These are phyloP conservation scores for Tolypocladium capitatum DNA, from an alignment of 2,329 filamentous ascomycete species.

Conservation along the genomic window DNA sequence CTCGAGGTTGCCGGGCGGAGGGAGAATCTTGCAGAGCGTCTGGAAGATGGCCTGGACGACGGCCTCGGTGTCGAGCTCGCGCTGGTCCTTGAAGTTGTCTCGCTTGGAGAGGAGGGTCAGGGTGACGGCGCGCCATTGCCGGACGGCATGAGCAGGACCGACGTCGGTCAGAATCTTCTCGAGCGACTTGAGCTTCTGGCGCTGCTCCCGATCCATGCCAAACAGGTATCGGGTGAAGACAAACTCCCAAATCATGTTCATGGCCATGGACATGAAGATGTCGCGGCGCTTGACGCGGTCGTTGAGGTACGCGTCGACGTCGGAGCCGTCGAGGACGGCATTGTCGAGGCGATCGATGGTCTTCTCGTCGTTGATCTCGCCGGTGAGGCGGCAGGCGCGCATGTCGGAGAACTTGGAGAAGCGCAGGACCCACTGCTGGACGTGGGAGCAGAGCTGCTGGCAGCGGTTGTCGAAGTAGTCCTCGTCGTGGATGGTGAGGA, in stretches of 20 bases:
- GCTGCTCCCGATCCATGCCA: conserved; percentile 94
- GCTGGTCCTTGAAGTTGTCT: conserved; percentile 66
- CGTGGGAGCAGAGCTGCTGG: conserved; percentile 87
- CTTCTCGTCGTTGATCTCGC: conserved; percentile 81
- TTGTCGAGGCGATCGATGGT: conserved; percentile 91
- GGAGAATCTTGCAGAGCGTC: conserved; percentile 71
- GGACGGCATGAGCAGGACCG: conserved; percentile 76
- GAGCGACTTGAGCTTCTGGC: conserved; percentile 90
- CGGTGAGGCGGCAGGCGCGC: conserved; percentile 69
- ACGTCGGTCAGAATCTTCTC: conserved; percentile 87
- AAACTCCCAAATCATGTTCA: conserved; percentile 99
- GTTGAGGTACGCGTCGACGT: conserved; percentile 75
- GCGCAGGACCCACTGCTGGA: conserved; percentile 93
- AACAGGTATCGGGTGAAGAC: conserved; percentile 97
- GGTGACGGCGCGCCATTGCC: conserved; percentile 93
- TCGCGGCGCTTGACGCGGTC: conserved; percentile 83
- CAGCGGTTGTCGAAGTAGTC: conserved; percentile 93
- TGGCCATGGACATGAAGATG: conserved; percentile 96
- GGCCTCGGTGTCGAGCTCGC: conserved; percentile 81
- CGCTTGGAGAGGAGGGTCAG: conserved; percentile 76
- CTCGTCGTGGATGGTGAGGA: conserved; percentile 71
- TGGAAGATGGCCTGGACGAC: conserved; percentile 79
- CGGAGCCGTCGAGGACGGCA: conserved; percentile 81
- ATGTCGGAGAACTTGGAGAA: conserved; percentile 98
- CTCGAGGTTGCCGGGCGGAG: conserved; percentile 71